A percentile compares a stretch with the other conserved stretches of the same genome.
Evolutionary conservation across 768 basidiomycete genomes (phyloP).

Genomic region (Hydnum rufescens): DNA sequence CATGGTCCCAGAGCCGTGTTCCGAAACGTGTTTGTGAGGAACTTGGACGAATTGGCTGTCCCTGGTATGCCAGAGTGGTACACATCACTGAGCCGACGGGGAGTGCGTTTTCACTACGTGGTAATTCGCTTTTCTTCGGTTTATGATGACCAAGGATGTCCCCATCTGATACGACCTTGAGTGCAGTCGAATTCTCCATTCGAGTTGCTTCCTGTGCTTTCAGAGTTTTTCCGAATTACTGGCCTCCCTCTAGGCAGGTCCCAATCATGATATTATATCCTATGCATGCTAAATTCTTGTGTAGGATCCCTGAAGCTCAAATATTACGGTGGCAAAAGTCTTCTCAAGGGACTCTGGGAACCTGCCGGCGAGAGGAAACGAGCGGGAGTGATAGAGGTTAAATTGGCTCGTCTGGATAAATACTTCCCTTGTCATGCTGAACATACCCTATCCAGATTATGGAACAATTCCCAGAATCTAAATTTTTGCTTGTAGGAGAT

Average conservation of each 20-base stretch:
- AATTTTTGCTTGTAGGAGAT: conserved; percentile 78
- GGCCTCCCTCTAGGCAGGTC: conserved; percentile 40
- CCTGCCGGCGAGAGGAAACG: conserved; percentile 65
- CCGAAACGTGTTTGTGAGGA: conserved; percentile 80
- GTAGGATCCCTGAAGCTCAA: conserved; percentile 60
- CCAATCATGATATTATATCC: neutral
- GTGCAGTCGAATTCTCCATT: conserved; percentile 75
- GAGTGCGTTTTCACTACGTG: conserved; percentile 76
- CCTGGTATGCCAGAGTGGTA: conserved; percentile 46
- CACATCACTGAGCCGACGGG: conserved; percentile 18
- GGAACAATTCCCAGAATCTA: conserved; percentile 48
- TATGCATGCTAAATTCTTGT: conserved; percentile 2
- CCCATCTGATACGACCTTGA: conserved; percentile 10
- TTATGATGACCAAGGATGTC: conserved; percentile 1
- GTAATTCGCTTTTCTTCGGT: conserved; percentile 20
- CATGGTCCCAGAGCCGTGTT: conserved; percentile 67
- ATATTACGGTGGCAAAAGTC: conserved; percentile 65
- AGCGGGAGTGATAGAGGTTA: conserved; percentile 50
- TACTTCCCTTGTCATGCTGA: conserved; percentile 1
- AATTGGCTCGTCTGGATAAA: neutral
- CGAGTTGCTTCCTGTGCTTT: conserved; percentile 60
- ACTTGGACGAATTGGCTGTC: conserved; percentile 56
- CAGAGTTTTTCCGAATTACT: conserved; percentile 51
- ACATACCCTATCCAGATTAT: conserved; percentile 23
- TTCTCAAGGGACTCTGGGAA: conserved; percentile 69